Evolutionary conservation across 2,329 filamentous ascomycete genomes (phyloP).

Genomic region (Elsinoe necatrix): DNA sequence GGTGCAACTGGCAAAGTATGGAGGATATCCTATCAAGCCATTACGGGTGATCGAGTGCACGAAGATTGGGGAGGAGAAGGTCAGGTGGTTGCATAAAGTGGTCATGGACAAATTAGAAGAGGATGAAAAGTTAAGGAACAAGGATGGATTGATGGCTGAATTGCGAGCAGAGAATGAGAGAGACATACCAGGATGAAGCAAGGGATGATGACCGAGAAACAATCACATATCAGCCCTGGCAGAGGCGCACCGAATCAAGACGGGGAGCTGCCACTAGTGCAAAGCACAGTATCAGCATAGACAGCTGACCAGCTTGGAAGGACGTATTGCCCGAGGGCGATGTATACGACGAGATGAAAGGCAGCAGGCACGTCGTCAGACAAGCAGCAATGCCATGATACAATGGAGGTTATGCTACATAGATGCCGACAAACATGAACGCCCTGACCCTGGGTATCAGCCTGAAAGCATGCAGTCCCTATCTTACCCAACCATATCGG

Average conservation of each 20-base stretch:
- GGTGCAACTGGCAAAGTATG: constrained; percentile 84
- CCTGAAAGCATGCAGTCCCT: background rate
- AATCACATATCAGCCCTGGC: background rate
- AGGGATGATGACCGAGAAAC: background rate
- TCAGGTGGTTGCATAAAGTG: constrained; percentile 67
- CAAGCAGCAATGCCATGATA: background rate
- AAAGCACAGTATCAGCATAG: background rate
- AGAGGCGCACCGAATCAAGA: background rate
- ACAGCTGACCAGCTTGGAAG: background rate
- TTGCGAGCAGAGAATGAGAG: constrained; percentile 79
- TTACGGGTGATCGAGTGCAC: constrained; percentile 68
- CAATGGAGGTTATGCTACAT: background rate
- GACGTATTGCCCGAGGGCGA: too few relatives aligned
- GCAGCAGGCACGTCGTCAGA: background rate
- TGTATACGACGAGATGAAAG: too few relatives aligned
- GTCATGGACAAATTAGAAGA: constrained; percentile 66
- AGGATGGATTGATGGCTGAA: constrained; percentile 70
- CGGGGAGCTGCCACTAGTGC: background rate
- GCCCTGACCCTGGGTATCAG: constrained; percentile 9
- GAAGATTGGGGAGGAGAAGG: constrained; percentile 64
- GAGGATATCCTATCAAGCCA: constrained; percentile 74
- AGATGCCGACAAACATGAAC: background rate
- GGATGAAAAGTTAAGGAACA: constrained; percentile 69
- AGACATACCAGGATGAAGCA: constrained; percentile 21
- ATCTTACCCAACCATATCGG: background rate